These are phyloP conservation scores for Alternaria arborescens DNA, from an alignment of 2,329 filamentous ascomycete species.

Conservation along the genomic window DNA sequence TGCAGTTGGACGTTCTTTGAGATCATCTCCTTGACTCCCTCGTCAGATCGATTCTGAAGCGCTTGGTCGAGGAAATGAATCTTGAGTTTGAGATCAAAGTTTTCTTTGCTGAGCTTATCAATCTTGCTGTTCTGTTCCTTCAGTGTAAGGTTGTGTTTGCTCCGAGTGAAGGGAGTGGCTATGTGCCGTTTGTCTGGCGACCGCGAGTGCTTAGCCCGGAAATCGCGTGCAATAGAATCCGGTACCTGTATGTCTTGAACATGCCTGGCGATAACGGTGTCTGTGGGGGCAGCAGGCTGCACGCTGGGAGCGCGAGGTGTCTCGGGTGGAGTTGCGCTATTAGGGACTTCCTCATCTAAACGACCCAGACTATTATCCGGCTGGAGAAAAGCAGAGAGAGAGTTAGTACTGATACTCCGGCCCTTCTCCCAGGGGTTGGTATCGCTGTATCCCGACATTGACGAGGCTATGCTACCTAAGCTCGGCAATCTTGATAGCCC, in stretches of 20 bases:
- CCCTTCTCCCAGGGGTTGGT: conserved; percentile 53
- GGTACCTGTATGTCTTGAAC: conserved; percentile 91
- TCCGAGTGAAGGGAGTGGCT: conserved; percentile 49
- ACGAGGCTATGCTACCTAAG: conserved; percentile 88
- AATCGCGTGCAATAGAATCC: conserved; percentile 85
- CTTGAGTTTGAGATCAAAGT: conserved; percentile 96
- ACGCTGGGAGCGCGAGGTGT: conserved; percentile 72
- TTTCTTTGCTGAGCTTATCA: conserved; percentile 94
- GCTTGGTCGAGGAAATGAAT: conserved; percentile 97
- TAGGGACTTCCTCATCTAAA: conserved; percentile 66
- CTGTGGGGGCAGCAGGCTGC: conserved; percentile 71
- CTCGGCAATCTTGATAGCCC: conserved; percentile 79
- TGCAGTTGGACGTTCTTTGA: conserved; percentile 96
- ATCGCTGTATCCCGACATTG: conserved; percentile 65
- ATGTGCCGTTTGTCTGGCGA: conserved; percentile 65
- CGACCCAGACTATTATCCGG: conserved; percentile 62
- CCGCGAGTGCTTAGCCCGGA: conserved; percentile 76
- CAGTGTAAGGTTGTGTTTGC: conserved; percentile 71
- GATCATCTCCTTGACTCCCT: conserved; percentile 97
- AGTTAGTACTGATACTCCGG: conserved; percentile 52
- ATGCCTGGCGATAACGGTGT: conserved; percentile 87
- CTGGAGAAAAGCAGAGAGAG: conserved; percentile 41
- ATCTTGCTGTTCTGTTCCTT: conserved; percentile 99
- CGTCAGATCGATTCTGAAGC: conserved; percentile 90
- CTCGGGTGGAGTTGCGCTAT: conserved; percentile 62